These are phyloP conservation scores for Bocquillonia castaneifolia DNA, from an alignment of 441 rosid species.

Conservation along the genomic window DNA sequence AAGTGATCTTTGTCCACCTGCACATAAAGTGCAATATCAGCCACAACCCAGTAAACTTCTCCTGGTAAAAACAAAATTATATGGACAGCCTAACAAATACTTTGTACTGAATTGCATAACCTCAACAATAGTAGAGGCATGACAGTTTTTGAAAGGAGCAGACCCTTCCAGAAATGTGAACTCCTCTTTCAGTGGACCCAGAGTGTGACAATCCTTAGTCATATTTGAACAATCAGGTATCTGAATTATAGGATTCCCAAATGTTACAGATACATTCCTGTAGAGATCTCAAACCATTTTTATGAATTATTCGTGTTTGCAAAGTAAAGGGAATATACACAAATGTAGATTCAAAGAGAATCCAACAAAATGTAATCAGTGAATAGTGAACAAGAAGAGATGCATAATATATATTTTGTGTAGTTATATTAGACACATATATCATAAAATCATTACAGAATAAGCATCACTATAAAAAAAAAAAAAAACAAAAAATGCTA, in stretches of 20 bases:
- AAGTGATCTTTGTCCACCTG: slow-evolving; percentile 69
- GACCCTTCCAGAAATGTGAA: slow-evolving; percentile 66
- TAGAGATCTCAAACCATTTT: not conserved
- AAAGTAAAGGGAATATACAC: not conserved
- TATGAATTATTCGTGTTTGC: not conserved
- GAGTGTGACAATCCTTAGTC: slow-evolving; percentile 25
- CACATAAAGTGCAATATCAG: slow-evolving; percentile 20
- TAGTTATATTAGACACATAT: no score
- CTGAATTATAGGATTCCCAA: slow-evolving; percentile 11
- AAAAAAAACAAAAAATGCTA: not conserved
- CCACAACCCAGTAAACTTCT: slow-evolving; percentile 6
- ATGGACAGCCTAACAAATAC: not conserved
- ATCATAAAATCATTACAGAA: not conserved
- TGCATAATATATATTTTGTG: no score
- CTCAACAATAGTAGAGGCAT: slow-evolving; percentile 90
- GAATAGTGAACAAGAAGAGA: not conserved
- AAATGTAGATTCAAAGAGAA: not conserved
- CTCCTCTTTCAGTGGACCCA: slow-evolving; percentile 42
- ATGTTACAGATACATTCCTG: slow-evolving; percentile 14
- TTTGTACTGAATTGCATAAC: slow-evolving; percentile 26
- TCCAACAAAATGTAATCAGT: not conserved
- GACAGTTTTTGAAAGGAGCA: slow-evolving; percentile 74
- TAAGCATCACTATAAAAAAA: slow-evolving; percentile 1
- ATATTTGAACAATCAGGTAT: slow-evolving; percentile 27
- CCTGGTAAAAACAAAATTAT: not conserved